Evolutionary conservation across 2,329 filamentous ascomycete genomes (phyloP).

Genomic region (Colletotrichum sp.): DNA sequence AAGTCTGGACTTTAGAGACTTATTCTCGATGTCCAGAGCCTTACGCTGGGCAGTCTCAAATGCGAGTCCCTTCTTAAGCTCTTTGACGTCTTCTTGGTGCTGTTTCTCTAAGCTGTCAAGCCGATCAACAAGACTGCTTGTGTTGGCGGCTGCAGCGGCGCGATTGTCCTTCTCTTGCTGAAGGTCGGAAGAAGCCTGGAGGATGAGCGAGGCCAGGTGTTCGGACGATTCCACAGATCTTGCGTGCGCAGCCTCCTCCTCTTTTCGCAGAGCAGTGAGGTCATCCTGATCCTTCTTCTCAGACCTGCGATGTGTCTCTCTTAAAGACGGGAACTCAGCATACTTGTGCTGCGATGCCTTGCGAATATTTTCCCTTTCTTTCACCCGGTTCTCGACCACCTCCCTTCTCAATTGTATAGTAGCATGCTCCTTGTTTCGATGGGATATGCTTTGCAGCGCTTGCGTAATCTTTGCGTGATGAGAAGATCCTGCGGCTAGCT

Average conservation of each 20-base stretch:
- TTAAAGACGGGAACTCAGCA: constrained; percentile 10
- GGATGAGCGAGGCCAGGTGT: not conserved
- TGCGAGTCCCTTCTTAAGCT: not conserved
- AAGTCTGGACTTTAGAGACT: not conserved
- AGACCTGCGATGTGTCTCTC: not conserved
- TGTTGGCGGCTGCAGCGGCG: not conserved
- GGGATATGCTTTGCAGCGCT: not conserved
- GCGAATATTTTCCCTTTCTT: not conserved
- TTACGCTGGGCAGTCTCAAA: not conserved
- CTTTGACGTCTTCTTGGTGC: constrained; percentile 1
- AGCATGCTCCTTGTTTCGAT: not conserved
- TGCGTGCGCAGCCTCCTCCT: not conserved
- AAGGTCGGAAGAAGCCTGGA: not conserved
- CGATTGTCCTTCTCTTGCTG: not conserved
- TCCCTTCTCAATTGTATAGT: not conserved
- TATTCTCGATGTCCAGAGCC: not conserved
- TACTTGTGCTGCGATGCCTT: not conserved
- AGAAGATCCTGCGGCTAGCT: not conserved
- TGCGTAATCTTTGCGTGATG: not conserved
- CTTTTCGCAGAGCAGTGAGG: not conserved
- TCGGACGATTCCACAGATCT: not conserved
- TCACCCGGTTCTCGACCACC: not conserved
- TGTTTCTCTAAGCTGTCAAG: not conserved
- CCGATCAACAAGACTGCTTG: not conserved
- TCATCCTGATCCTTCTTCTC: constrained; percentile 5